Evolutionary conservation across 805 yeast species (phyloP).

Genomic region (Nakazawaea holstii): DNA sequence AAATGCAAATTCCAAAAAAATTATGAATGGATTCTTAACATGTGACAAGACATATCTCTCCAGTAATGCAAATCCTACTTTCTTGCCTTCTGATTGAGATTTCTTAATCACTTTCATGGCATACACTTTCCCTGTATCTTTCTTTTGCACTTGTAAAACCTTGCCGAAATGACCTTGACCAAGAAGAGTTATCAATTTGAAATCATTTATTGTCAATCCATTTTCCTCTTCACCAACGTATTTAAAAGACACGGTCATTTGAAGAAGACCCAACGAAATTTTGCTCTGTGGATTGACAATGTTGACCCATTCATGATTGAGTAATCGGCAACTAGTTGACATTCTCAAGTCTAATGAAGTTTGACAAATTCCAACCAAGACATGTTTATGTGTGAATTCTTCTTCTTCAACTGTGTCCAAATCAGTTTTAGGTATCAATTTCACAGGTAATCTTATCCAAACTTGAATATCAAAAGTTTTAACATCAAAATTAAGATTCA

Average conservation of each 20-base stretch:
- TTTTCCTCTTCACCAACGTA: constrained; percentile 38
- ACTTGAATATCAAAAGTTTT: too few relatives aligned
- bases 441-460: too few relatives aligned
- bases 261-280: constrained; percentile 31
- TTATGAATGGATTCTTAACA: constrained; percentile 90
- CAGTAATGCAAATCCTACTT: constrained; percentile 92
- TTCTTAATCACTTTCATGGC: constrained; percentile 91
- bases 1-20: constrained; percentile 93
- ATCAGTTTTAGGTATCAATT: too few relatives aligned
- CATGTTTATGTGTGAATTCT: too few relatives aligned
- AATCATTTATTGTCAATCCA: background rate
- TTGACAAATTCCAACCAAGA: background rate
- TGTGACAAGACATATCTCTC: constrained; percentile 92
- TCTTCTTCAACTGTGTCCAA: too few relatives aligned
- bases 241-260: constrained; percentile 64
- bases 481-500: too few relatives aligned
- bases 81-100: constrained; percentile 86
- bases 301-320: constrained; percentile 57
- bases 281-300: constrained; percentile 27
- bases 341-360: background rate
- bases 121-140: constrained; percentile 89
- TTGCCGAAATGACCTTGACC: constrained; percentile 98
- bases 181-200: constrained; percentile 61
- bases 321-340: constrained; percentile 31
- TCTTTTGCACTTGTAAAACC: constrained; percentile 96